phyloP scores from a whole-genome alignment of 2,329 filamentous ascomycete genomes.

The Aspergillus novofumigatus region DNA sequence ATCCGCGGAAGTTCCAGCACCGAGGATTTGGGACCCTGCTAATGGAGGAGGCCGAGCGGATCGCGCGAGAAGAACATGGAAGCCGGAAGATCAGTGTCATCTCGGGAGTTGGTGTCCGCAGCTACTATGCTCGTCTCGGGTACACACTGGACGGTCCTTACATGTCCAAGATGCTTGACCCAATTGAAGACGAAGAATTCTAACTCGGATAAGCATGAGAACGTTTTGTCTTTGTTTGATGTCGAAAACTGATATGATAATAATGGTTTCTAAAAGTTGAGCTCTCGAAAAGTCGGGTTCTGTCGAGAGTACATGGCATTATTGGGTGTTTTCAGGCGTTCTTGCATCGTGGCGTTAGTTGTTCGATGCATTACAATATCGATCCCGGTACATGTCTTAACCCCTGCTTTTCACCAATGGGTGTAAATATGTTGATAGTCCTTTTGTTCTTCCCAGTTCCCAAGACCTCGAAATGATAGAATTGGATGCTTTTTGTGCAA shows the following conservation, averaged over 20 bases:
- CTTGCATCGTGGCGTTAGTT: not conserved
- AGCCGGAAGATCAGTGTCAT: conserved; percentile 95
- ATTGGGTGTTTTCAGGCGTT: conserved; percentile 4
- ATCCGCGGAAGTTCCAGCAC: conserved; percentile 96
- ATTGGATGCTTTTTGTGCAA: not conserved
- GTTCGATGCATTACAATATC: not conserved
- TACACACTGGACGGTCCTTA: conserved; percentile 93
- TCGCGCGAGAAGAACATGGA: conserved; percentile 89
- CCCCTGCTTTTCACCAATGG: not conserved
- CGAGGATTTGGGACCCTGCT: conserved; percentile 92
- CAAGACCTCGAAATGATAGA: not conserved
- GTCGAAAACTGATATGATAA: conserved; percentile 8
- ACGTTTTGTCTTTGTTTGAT: not conserved
- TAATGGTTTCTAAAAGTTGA: conserved; percentile 2
- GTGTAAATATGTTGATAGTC: not conserved
- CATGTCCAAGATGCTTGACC: conserved; percentile 52
- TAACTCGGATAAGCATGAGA: not conserved
- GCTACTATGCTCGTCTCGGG: conserved; percentile 89
- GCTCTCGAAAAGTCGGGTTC: not conserved
- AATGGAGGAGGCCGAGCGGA: conserved; percentile 97
- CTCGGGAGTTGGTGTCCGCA: conserved; percentile 92
- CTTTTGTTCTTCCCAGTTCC: not conserved
- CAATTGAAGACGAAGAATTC: conserved; percentile 36
- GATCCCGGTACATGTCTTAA: not conserved
- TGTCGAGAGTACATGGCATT: not conserved